phyloP scores from a whole-genome alignment of 1,284 basidiomycete genomes.

The Retiboletus flavoniger region DNA sequence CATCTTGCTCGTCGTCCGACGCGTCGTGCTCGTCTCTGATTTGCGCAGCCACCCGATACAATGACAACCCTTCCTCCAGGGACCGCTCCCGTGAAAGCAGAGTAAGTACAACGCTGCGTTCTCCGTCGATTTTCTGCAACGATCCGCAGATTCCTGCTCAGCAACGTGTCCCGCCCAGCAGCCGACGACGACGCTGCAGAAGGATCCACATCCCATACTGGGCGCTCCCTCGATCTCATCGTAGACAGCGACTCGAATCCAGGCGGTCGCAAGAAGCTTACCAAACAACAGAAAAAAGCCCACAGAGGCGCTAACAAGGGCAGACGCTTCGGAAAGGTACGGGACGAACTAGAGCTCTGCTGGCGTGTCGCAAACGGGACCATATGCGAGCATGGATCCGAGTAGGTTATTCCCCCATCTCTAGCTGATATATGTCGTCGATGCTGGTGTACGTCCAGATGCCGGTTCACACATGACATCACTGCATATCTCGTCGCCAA shows the following conservation, averaged over 20 bases:
- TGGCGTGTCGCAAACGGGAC: conserved; percentile 66
- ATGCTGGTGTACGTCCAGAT: conserved; percentile 44
- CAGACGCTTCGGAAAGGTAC: conserved; percentile 65
- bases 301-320: conserved; percentile 78
- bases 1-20: conserved; percentile 10
- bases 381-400: conserved; percentile 61
- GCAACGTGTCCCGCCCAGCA: conserved; percentile 35
- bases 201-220: conserved; percentile 48
- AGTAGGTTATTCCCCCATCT: conserved; percentile 43
- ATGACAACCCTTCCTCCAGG: conserved; percentile 41
- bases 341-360: conserved; percentile 75
- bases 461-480: conserved; percentile 82
- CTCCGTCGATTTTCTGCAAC: neutral
- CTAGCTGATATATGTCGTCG: neutral
- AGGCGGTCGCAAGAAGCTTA: conserved; percentile 45
- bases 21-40: neutral
- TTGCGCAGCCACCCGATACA: conserved; percentile 18
- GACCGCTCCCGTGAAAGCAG: conserved; percentile 72
- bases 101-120: conserved; percentile 47
- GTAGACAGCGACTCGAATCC: conserved; percentile 32
- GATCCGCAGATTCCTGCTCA: conserved; percentile 57
- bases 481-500: conserved; percentile 75
- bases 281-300: conserved; percentile 67
- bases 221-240: conserved; percentile 21
- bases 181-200: conserved; percentile 81